phyloP scores from a whole-genome alignment of 1,139 yeast species.

The Casaregolazyma lundiana region DNA sequence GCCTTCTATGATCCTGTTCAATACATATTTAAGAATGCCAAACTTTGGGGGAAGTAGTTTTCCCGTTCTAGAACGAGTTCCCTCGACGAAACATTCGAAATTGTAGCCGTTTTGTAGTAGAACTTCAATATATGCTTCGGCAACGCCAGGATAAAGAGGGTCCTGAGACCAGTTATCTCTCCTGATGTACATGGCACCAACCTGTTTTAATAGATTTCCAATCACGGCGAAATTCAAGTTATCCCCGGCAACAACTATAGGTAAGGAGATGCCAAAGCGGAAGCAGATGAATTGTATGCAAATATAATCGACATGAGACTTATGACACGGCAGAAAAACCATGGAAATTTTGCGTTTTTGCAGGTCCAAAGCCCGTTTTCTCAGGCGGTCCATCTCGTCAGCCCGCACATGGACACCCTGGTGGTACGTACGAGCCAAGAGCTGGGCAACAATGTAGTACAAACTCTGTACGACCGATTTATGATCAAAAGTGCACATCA shows the following conservation, averaged over 20 bases:
- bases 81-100: conserved; percentile 63
- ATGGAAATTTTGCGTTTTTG: conserved; percentile 35
- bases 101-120: conserved; percentile 48
- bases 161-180: conserved; percentile 39
- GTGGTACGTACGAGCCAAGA: conserved; percentile 38
- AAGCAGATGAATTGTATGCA: conserved; percentile 55
- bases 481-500: conserved; percentile 35
- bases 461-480: conserved; percentile 31
- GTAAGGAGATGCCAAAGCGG: conserved; percentile 53
- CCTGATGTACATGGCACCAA: conserved; percentile 42
- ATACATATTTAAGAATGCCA: conserved; percentile 54
- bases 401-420: conserved; percentile 41
- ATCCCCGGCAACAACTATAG: conserved; percentile 65
- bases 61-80: conserved; percentile 64
- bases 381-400: conserved; percentile 33
- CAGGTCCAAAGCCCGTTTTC: conserved; percentile 34
- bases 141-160: conserved; percentile 51
- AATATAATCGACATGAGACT: conserved; percentile 63
- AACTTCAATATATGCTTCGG: conserved; percentile 52
- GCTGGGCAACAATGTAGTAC: conserved; percentile 38
- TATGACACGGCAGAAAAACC: conserved; percentile 49
- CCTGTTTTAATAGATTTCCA: conserved; percentile 41
- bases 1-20: conserved; percentile 44
- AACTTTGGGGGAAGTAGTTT: conserved; percentile 60
- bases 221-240: conserved; percentile 60